These are phyloP conservation scores for Teratosphaeria zuluensis DNA, from an alignment of 2,329 filamentous ascomycete genomes.

Conservation along the genomic window DNA sequence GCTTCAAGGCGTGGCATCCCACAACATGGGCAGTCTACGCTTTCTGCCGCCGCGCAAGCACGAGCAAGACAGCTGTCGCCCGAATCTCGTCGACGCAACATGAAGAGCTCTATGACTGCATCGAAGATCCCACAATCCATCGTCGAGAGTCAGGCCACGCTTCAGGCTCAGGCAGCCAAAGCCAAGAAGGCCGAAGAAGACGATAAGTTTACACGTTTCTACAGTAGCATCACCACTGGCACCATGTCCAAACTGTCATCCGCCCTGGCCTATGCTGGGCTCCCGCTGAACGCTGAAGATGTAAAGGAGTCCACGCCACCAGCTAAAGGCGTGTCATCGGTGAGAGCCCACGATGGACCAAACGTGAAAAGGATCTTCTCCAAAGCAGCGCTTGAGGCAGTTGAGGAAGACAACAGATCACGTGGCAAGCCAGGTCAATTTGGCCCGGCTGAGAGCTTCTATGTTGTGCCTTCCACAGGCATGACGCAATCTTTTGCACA, in stretches of 20 bases:
- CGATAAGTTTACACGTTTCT: conserved; percentile 82
- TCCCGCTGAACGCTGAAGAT: conserved; percentile 52
- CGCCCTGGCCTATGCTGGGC: conserved; percentile 81
- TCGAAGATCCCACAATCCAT: conserved; percentile 21
- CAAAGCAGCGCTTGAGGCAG: conserved; percentile 68
- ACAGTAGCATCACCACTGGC: conserved; percentile 71
- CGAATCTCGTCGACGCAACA: conserved; percentile 16
- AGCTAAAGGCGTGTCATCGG: conserved; percentile 23
- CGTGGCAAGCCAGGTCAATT: conserved; percentile 43
- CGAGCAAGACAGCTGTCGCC: conserved; percentile 22
- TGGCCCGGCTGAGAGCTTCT: conserved; percentile 62
- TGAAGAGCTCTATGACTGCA: conserved; percentile 2
- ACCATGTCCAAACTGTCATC: conserved; percentile 84
- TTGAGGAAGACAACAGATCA: conserved; percentile 51
- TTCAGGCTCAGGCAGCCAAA: conserved; percentile 3
- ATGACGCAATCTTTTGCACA: conserved; percentile 89
- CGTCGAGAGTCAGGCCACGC: conserved; percentile 19
- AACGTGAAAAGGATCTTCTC: conserved; percentile 81
- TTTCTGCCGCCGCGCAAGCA: conserved; percentile 20
- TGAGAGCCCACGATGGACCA: conserved; percentile 36
- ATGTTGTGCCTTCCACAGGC: conserved; percentile 84
- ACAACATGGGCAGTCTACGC: conserved; percentile 12
- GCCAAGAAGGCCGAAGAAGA: conserved; percentile 20
- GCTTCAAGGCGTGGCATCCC: conserved; percentile 28
- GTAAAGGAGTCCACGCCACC: conserved; percentile 15